These are phyloP conservation scores for Populus trichocarpa DNA, from an alignment of 441 rosid genomes.

Conservation along the genomic window DNA sequence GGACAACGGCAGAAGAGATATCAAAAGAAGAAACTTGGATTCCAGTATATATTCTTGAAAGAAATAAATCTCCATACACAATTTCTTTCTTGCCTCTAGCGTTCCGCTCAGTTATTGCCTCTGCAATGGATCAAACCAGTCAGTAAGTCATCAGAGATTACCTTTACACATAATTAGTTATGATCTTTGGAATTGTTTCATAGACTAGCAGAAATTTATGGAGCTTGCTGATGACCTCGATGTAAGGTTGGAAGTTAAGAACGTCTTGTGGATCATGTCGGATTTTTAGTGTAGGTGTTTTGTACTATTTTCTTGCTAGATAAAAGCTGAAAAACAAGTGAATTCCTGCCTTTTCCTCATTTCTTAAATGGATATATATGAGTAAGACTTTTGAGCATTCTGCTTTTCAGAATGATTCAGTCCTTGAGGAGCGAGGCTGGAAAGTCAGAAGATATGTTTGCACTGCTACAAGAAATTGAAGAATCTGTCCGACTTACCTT, in stretches of 20 bases:
- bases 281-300: neutral
- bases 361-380: neutral
- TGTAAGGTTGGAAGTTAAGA: neutral
- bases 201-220: neutral
- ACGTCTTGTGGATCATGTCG: neutral
- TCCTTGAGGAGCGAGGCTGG: conserved; percentile 74
- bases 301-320: neutral
- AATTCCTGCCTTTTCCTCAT: neutral
- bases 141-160: conserved; percentile 49
- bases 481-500: conserved; percentile 89
- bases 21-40: conserved; percentile 87
- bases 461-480: conserved; percentile 84
- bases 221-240: neutral
- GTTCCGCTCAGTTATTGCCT: conserved; percentile 64
- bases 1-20: conserved; percentile 65
- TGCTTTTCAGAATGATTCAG: conserved; percentile 71
- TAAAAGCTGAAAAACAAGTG: neutral
- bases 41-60: conserved; percentile 82
- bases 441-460: conserved; percentile 75
- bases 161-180: conserved; percentile 2
- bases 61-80: conserved; percentile 82
- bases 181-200: neutral
- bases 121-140: conserved; percentile 87
- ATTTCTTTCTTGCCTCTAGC: conserved; percentile 92
- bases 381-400: neutral